Conservation (phyloP, 108 stramenopile genomes). For the Fistulifera pelliculosa region DNA sequence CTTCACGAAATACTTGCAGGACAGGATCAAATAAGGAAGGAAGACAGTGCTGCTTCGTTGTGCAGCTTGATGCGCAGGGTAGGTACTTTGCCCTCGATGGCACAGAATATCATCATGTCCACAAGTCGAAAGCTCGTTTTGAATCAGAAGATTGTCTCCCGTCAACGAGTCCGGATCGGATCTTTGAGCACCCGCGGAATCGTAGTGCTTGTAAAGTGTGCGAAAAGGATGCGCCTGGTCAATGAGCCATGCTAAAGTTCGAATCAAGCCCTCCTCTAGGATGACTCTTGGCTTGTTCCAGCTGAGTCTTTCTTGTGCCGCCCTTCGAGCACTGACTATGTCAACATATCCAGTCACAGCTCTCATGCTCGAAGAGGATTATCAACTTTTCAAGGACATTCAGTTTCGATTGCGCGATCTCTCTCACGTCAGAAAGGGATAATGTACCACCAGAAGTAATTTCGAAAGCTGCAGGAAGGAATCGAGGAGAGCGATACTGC, state of each 20-base stretch:
- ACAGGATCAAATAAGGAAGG: slow-evolving; percentile 58
- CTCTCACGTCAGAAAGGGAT: no score
- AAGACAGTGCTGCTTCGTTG: slow-evolving; percentile 38
- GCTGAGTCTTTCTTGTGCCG: neutral
- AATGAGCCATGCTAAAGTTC: slow-evolving; percentile 60
- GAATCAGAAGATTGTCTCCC: slow-evolving; percentile 40
- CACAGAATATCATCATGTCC: slow-evolving; percentile 30
- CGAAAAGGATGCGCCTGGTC: slow-evolving; percentile 46
- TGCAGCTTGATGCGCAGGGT: slow-evolving; percentile 71
- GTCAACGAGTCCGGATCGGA: slow-evolving; percentile 7
- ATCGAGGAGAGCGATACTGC: slow-evolving; percentile 39
- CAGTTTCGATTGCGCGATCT: slow-evolving; percentile 6
- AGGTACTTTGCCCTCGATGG: slow-evolving; percentile 24
- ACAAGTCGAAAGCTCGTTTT: slow-evolving; percentile 35
- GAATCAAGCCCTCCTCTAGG: slow-evolving; percentile 41
- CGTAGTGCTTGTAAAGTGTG: slow-evolving; percentile 3
- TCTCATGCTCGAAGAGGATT: neutral
- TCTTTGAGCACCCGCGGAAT: neutral
- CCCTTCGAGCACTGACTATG: neutral
- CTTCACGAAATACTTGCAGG: slow-evolving; percentile 8
- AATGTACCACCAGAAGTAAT: slow-evolving; percentile 22
- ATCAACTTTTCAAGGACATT: slow-evolving; percentile 12
- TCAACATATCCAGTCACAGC: neutral
- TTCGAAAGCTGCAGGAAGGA: slow-evolving; percentile 27
- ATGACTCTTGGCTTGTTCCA: slow-evolving; percentile 23